phyloP scores from a whole-genome alignment of 2,329 filamentous ascomycete genomes.

The Cryphonectria naterciae region DNA sequence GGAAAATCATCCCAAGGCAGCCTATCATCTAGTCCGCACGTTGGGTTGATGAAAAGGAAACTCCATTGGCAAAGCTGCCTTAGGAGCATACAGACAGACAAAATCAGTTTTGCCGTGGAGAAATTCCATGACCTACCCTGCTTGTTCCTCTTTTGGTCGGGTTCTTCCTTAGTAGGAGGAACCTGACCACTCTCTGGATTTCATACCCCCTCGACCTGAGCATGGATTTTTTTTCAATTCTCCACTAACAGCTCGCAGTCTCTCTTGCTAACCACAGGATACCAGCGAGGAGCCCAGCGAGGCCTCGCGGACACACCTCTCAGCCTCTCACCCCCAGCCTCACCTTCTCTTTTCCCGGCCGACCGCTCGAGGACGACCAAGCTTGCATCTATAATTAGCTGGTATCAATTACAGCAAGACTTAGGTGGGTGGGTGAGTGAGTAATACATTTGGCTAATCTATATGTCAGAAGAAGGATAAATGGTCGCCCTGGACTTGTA shows the following conservation, averaged over 20 bases:
- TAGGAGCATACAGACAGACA: neutral
- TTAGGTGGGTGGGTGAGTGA: neutral
- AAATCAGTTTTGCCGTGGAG: slow-evolving; percentile 5
- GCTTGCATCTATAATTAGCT: neutral
- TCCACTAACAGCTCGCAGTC: slow-evolving; percentile 2
- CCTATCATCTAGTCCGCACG: neutral
- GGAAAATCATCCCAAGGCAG: neutral
- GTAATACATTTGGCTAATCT: neutral
- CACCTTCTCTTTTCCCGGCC: neutral
- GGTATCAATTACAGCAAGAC: neutral
- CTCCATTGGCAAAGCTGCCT: neutral
- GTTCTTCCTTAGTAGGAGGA: neutral
- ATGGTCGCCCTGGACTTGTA: neutral
- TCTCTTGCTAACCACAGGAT: neutral
- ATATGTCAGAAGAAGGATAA: no score
- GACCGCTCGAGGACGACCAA: neutral
- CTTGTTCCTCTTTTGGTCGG: neutral
- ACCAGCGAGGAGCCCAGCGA: neutral
- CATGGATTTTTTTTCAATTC: neutral
- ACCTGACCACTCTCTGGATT: neutral
- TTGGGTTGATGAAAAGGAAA: neutral
- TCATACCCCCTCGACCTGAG: neutral
- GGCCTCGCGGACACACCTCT: neutral
- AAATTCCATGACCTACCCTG: neutral
- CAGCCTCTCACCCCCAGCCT: neutral